phyloP scores from a whole-genome alignment of 345 rosid species.

The Schrenkiella parvula region DNA sequence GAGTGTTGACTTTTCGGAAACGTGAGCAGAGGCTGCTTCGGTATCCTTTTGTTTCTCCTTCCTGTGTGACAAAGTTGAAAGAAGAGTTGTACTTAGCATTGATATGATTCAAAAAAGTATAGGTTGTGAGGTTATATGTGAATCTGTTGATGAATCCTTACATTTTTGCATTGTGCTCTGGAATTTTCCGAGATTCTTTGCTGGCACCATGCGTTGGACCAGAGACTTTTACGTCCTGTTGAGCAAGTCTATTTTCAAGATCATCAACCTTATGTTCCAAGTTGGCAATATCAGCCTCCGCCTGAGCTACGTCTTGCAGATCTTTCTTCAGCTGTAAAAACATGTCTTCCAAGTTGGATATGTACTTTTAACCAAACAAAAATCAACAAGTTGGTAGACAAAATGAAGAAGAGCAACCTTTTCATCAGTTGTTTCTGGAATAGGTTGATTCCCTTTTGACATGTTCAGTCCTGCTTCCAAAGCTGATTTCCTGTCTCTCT shows the following conservation, averaged over 20 bases:
- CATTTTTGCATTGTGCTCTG: slow-evolving; percentile 39
- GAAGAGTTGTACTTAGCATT: slow-evolving; percentile 3
- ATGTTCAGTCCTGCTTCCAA: slow-evolving; percentile 59
- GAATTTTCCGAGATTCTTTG: slow-evolving; percentile 19
- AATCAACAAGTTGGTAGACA: background rate
- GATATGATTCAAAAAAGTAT: background rate
- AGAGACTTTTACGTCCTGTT: slow-evolving; percentile 38
- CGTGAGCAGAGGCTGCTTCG: slow-evolving; percentile 29
- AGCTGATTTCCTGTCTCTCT: slow-evolving; percentile 56
- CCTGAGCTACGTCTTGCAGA: slow-evolving; percentile 55
- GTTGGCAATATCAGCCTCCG: slow-evolving; percentile 57
- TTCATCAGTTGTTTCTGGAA: slow-evolving; percentile 46
- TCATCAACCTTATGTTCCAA: slow-evolving; percentile 61
- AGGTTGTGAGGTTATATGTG: background rate
- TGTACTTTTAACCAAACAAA: slow-evolving; percentile 14
- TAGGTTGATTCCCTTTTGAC: slow-evolving; percentile 37
- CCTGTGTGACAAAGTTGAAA: slow-evolving; percentile 39
- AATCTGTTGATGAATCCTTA: slow-evolving; percentile 29
- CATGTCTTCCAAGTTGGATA: slow-evolving; percentile 27
- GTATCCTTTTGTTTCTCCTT: slow-evolving; percentile 44
- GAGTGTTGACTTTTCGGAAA: slow-evolving; percentile 40
- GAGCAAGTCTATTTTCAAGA: slow-evolving; percentile 48
- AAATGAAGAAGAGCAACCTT: slow-evolving; percentile 42
- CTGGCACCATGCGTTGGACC: slow-evolving; percentile 40
- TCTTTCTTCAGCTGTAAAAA: slow-evolving; percentile 52